Percentiles rank a stretch among this genome's conserved stretches.
Evolutionary conservation across 1,284 basidiomycete species (phyloP).

Genomic region (Polyporus tsugae): DNA sequence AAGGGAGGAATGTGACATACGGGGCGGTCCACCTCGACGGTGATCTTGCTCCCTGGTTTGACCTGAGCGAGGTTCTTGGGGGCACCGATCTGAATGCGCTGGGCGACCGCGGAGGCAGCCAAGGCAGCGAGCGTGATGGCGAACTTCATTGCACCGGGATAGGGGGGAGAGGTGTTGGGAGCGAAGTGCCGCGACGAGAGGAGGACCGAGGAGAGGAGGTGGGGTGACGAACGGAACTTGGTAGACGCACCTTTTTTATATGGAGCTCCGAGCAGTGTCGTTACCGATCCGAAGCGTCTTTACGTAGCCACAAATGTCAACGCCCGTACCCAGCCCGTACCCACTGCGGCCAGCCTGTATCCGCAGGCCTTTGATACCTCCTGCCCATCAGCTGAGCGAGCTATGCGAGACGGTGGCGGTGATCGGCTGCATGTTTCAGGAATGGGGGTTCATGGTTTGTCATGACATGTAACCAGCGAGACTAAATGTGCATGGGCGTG

Average conservation of each 20-base stretch:
- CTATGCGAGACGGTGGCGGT: background rate
- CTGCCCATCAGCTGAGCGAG: background rate
- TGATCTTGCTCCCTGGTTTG: slow-evolving; percentile 44
- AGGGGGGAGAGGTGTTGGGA: background rate
- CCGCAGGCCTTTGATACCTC: background rate
- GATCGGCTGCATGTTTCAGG: background rate
- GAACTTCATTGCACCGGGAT: slow-evolving; percentile 32
- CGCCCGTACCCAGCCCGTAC: background rate
- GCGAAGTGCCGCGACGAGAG: background rate
- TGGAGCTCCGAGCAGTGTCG: background rate
- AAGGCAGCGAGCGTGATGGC: slow-evolving; percentile 36
- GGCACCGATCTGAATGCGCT: slow-evolving; percentile 47
- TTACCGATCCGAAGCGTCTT: background rate
- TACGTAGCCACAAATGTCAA: background rate
- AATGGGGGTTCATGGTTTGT: background rate
- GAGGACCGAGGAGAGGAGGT: background rate
- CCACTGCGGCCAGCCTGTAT: background rate
- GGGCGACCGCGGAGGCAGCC: slow-evolving; percentile 45
- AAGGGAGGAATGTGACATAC: slow-evolving; percentile 42
- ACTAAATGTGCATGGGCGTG: background rate
- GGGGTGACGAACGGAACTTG: background rate
- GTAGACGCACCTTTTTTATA: background rate
- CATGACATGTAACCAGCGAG: background rate
- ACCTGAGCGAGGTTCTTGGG: slow-evolving; percentile 46
- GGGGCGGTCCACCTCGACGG: slow-evolving; percentile 52